These are phyloP conservation scores for Colletotrichum sp. DNA, from an alignment of 2,329 filamentous ascomycete species.

Conservation along the genomic window DNA sequence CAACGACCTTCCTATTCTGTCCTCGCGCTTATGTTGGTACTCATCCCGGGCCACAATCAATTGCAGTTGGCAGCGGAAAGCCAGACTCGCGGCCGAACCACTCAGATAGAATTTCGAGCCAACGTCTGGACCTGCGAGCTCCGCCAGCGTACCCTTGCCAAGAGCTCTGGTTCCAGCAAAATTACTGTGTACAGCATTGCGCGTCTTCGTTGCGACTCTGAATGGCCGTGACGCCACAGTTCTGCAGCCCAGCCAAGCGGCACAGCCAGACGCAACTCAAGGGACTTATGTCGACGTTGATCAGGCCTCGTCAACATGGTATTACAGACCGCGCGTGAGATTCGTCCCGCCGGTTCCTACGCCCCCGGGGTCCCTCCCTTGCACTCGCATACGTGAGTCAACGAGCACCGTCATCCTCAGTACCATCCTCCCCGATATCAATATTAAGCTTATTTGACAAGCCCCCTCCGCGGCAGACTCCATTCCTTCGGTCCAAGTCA, in stretches of 20 bases:
- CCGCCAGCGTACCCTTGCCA: neutral
- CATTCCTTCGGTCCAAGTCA: neutral
- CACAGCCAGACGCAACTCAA: neutral
- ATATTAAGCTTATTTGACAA: slow-evolving; percentile 1
- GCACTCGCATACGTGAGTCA: neutral
- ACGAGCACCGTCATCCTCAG: neutral
- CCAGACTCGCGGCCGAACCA: neutral
- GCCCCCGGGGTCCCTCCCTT: neutral
- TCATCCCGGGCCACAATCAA: neutral
- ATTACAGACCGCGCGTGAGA: neutral
- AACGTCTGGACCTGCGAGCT: neutral
- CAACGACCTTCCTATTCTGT: slow-evolving; percentile 6
- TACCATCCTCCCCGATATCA: neutral
- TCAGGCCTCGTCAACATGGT: neutral
- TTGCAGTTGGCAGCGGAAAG: neutral
- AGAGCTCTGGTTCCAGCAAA: neutral
- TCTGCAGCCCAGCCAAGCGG: neutral
- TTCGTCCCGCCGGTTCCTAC: neutral
- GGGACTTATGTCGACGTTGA: neutral
- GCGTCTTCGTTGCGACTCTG: neutral
- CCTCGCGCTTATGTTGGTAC: neutral
- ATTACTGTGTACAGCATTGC: neutral
- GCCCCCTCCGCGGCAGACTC: neutral
- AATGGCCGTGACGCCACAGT: neutral
- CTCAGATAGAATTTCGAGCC: neutral